Evolutionary conservation across 1,139 yeast genomes (phyloP), one percentile per base, ranked within the genome.

Genomic region (Debaryomyces psychrophilus): DNA sequence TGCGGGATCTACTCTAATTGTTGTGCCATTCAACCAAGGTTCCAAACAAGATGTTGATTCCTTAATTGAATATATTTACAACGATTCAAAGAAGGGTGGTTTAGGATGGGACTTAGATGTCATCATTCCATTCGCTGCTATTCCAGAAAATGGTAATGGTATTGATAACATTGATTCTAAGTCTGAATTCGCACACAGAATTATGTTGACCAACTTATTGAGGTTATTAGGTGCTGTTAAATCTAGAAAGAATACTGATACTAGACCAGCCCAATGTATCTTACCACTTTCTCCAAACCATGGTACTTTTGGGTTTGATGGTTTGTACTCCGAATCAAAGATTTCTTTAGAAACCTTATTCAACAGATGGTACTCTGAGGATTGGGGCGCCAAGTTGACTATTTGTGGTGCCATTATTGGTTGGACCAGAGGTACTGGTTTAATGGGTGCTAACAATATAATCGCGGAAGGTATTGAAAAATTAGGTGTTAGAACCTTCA

Each of bases 351-450:
- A 93, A 76, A 92, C 98, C 31, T 77, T 93, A 67, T 90, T 93
- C 83, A 92, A 92, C 86, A 88, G 97, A 81, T 93, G 99, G 99
- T 81, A 86, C 71, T 92, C 98, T 43, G 99, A 93, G 79, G 89
- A 92, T 52, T 93, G 99, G 99, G 85, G 86, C 45, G 77, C 88
- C 57, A 95, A 89, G 77, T 85, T 93, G 73, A 93, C 98, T 52
- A 79, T 93, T 53, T 92, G 98, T 72, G 99, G 99, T 79, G 97
- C 98, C 45, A 82, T 93, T 56, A 93, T 93, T 70, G 99, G 99
- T 67, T 93, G 99, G 99, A 93, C 99, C 54, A 90, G 99, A 82
- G 99, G 99, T 72, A 93, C 99, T 53, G 99, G 99, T 66, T 85
- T 93, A 66, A 93, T 93, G 99, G 81, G 92, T 63, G 97, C 87